Percentiles rank a stretch among this genome's conserved stretches.
Conservation (phyloP, 441 rosid genomes). For the Metrosideros polymorpha region DNA sequence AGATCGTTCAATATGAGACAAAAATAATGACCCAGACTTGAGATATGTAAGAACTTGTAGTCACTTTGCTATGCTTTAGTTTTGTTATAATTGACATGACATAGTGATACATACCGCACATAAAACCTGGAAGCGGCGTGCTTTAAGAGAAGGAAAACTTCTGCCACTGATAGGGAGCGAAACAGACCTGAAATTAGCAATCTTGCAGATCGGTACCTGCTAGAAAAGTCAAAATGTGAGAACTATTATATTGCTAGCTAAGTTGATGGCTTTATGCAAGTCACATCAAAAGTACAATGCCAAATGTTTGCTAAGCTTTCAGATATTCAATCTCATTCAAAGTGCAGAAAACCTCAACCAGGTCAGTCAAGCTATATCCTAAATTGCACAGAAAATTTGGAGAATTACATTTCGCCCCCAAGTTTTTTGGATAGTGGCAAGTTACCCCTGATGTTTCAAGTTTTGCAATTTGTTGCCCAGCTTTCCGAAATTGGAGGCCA, state of each 20-base stretch:
- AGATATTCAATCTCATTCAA: background rate
- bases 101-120: slow-evolving; percentile 23
- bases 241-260: background rate
- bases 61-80: background rate
- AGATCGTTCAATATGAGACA: background rate
- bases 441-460: background rate
- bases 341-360: background rate
- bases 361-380: background rate
- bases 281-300: background rate
- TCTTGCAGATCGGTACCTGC: slow-evolving; percentile 30
- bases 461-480: background rate
- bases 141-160: slow-evolving; percentile 41
- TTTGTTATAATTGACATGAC: background rate
- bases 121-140: slow-evolving; percentile 26
- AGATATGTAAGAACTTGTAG: background rate
- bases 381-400: background rate
- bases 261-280: background rate
- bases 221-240: background rate
- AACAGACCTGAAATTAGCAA: slow-evolving; percentile 23
- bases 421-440: background rate
- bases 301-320: background rate
- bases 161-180: slow-evolving; percentile 28
- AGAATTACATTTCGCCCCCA: background rate
- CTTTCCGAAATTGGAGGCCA: background rate
- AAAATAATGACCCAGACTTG: background rate